phyloP scores from a whole-genome alignment of 1,284 basidiomycete genomes.

The Limonomyces culmigenus region DNA sequence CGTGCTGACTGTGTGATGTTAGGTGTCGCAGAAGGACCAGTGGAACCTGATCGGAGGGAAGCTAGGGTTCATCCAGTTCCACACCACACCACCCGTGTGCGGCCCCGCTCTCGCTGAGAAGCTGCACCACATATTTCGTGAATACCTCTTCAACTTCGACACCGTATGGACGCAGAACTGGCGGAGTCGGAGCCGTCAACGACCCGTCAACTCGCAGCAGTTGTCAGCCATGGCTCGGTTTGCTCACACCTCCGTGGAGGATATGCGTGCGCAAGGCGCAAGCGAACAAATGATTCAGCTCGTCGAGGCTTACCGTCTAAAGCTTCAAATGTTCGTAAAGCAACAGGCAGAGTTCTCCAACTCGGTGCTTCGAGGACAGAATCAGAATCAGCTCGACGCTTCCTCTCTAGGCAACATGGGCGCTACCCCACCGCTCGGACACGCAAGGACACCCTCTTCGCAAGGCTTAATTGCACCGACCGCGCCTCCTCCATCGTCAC shows the following conservation, averaged over 20 bases:
- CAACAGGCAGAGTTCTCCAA: conserved; percentile 24
- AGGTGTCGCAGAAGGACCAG: conserved; percentile 38
- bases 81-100: conserved; percentile 35
- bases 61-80: conserved; percentile 45
- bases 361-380: too few species aligned
- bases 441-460: too few species aligned
- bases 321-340: conserved; percentile 22
- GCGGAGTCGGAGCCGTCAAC: neutral
- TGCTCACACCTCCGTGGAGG: conserved; percentile 24
- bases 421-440: too few species aligned
- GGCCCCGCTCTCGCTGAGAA: too few species aligned
- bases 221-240: conserved; percentile 14
- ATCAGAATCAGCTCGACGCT: too few species aligned
- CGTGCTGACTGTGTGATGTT: conserved; percentile 1
- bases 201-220: neutral
- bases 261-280: conserved; percentile 35
- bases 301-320: conserved; percentile 36
- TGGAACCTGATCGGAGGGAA: conserved; percentile 51
- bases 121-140: conserved; percentile 42
- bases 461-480: too few species aligned
- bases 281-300: conserved; percentile 31
- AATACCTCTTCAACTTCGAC: conserved; percentile 41
- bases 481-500: too few species aligned
- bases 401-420: too few species aligned
- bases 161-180: neutral